Conservation (phyloP, 495 filamentous ascomycete genomes). For the Penicillium canescens region DNA sequence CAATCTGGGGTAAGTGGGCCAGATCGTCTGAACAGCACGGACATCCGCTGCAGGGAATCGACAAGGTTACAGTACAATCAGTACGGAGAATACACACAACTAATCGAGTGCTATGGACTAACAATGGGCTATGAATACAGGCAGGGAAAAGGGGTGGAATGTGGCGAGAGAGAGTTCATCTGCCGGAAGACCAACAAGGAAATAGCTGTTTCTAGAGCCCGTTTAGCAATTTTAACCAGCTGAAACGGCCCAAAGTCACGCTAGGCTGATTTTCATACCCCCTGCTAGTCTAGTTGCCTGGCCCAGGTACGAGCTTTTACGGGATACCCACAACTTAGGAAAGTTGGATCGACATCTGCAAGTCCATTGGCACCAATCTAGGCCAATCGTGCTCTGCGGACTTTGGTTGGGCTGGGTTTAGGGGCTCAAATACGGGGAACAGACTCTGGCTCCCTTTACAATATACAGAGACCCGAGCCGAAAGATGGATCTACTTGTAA, state of each 20-base stretch:
- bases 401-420: too few relatives aligned
- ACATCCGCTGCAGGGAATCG: conserved; percentile 38
- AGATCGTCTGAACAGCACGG: conserved; percentile 42
- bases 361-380: too few relatives aligned
- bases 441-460: too few relatives aligned
- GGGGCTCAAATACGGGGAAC: too few relatives aligned
- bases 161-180: conserved; percentile 16
- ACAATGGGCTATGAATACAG: background rate
- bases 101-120: background rate
- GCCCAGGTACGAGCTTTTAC: conserved; percentile 11
- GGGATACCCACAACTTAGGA: background rate
- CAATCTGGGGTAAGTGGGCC: conserved; percentile 50
- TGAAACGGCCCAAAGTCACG: conserved; percentile 14
- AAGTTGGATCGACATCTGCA: too few relatives aligned
- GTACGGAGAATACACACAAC: too few relatives aligned
- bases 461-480: too few relatives aligned
- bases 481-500: too few relatives aligned
- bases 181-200: conserved; percentile 26
- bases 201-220: conserved; percentile 9
- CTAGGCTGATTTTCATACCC: conserved; percentile 19
- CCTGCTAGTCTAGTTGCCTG: conserved; percentile 20
- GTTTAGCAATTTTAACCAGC: conserved; percentile 11
- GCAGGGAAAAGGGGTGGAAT: conserved; percentile 13
- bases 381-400: too few relatives aligned
- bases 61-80: conserved; percentile 12